Conservation (phyloP, 495 filamentous ascomycete species). For the Podospora bellae-mahoneyi region DNA sequence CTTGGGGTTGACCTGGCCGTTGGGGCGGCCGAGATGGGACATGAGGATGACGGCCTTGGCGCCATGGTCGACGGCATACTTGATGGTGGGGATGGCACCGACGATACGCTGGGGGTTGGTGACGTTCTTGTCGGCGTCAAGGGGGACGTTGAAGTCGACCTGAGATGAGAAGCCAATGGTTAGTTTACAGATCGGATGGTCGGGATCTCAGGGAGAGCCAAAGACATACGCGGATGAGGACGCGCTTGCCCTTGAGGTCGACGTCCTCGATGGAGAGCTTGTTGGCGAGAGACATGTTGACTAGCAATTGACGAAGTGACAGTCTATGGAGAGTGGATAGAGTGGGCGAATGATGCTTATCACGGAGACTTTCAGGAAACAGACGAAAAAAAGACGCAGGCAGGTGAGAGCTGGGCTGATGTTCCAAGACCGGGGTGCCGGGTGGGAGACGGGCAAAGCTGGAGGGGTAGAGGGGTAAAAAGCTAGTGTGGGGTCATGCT, state of each 20-base stretch:
- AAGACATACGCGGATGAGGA: constrained; percentile 84
- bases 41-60: constrained; percentile 96
- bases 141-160: constrained; percentile 99
- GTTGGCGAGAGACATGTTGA: constrained; percentile 92
- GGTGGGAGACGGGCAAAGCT: constrained; percentile 9
- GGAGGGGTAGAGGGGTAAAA: constrained; percentile 27
- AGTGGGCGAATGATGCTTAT: neutral
- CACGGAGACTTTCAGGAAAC: neutral
- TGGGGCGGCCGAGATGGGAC: constrained; percentile 96
- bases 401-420: constrained; percentile 23
- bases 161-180: constrained; percentile 33
- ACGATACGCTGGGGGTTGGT: constrained; percentile 98
- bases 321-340: neutral
- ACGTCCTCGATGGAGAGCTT: constrained; percentile 95
- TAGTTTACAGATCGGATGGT: neutral
- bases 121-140: constrained; percentile 84
- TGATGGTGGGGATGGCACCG: constrained; percentile 95
- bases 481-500: constrained; percentile 20
- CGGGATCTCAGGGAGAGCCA: neutral
- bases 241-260: constrained; percentile 96
- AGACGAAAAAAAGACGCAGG: constrained; percentile 23
- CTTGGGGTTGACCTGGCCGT: constrained; percentile 84
- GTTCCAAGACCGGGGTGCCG: neutral
- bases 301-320: constrained; percentile 19
- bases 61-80: constrained; percentile 90